Percentiles rank a stretch among this genome's conserved stretches.
These are phyloP conservation scores for Auricularia sp. DNA, from an alignment of 768 basidiomycete genomes.

Conservation along the genomic window DNA sequence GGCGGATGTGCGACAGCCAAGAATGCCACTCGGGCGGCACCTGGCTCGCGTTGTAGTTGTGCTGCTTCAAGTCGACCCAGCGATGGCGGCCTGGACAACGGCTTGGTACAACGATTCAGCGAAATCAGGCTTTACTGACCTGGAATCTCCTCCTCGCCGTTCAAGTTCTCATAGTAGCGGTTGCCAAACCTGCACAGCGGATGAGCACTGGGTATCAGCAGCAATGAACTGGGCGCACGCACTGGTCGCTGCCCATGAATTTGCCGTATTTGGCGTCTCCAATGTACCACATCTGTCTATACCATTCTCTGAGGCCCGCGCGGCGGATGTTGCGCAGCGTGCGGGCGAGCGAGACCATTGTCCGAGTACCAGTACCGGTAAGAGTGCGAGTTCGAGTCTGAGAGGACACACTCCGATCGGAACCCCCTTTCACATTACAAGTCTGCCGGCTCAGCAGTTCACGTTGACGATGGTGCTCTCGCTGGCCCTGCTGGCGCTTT, in stretches of 20 bases:
- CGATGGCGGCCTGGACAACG: slow-evolving; percentile 70
- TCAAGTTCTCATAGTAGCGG: slow-evolving; percentile 86
- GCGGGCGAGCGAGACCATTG: slow-evolving; percentile 65
- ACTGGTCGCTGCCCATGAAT: slow-evolving; percentile 75
- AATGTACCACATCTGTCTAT: slow-evolving; percentile 86
- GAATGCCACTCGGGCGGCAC: slow-evolving; percentile 96
- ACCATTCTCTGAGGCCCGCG: slow-evolving; percentile 79
- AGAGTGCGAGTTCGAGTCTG: too few species aligned
- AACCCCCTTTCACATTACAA: not conserved
- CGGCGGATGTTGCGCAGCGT: slow-evolving; percentile 68
- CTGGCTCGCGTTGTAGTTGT: slow-evolving; percentile 86
- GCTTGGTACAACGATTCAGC: not conserved
- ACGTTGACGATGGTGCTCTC: not conserved
- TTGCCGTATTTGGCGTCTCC: slow-evolving; percentile 86
- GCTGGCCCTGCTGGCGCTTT: slow-evolving; percentile 2
- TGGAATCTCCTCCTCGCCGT: slow-evolving; percentile 78
- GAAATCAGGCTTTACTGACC: slow-evolving; percentile 36
- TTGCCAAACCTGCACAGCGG: slow-evolving; percentile 70
- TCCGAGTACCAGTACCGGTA: not conserved
- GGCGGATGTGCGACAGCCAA: slow-evolving; percentile 86
- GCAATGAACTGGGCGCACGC: not conserved
- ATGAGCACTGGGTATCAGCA: not conserved
- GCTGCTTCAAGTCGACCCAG: slow-evolving; percentile 97
- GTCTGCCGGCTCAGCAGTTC: not conserved
- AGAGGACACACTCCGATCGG: not conserved